Evolutionary conservation across 805 yeast genomes (phyloP).

Genomic region (Wickerhamomyces mucosus): DNA sequence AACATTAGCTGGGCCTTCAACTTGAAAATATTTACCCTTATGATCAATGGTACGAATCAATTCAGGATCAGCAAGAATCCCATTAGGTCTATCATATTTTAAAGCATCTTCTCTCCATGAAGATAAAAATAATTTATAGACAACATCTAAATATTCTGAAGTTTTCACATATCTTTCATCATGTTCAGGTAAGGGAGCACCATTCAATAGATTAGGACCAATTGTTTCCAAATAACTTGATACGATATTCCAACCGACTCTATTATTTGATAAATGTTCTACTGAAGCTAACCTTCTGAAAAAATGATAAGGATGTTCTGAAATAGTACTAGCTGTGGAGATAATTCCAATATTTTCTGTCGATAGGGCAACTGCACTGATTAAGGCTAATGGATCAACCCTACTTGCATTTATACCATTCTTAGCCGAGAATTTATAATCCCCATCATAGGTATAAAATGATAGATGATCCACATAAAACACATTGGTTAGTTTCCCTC

Average conservation of each 20-base stretch:
- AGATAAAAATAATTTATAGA: constrained; percentile 27
- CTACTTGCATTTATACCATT: constrained; percentile 22
- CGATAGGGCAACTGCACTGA: constrained; percentile 29
- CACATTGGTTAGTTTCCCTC: constrained; percentile 28
- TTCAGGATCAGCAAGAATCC: constrained; percentile 24
- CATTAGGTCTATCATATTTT: constrained; percentile 11
- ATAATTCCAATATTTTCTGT: constrained; percentile 32
- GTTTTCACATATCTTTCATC: constrained; percentile 32
- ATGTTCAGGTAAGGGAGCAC: constrained; percentile 22
- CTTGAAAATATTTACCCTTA: constrained; percentile 29
- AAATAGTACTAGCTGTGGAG: constrained; percentile 32
- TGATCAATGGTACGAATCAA: constrained; percentile 28
- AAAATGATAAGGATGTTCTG: constrained; percentile 33
- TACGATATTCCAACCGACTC: constrained; percentile 41
- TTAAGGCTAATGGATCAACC: constrained; percentile 25
- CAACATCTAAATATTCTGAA: constrained; percentile 30
- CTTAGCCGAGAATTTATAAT: constrained; percentile 27
- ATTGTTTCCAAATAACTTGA: constrained; percentile 34
- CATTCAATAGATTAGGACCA: constrained; percentile 29
- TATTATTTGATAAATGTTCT: constrained; percentile 32
- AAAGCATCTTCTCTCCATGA: constrained; percentile 31
- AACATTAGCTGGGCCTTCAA: constrained; percentile 33
- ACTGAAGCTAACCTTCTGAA: constrained; percentile 24
- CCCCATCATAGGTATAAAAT: constrained; percentile 31
- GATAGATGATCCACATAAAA: constrained; percentile 34